Evolutionary conservation across 108 stramenopile species (phyloP), one percentile per base, ranked within the genome.

Genomic region (Skeletonema potamos): DNA sequence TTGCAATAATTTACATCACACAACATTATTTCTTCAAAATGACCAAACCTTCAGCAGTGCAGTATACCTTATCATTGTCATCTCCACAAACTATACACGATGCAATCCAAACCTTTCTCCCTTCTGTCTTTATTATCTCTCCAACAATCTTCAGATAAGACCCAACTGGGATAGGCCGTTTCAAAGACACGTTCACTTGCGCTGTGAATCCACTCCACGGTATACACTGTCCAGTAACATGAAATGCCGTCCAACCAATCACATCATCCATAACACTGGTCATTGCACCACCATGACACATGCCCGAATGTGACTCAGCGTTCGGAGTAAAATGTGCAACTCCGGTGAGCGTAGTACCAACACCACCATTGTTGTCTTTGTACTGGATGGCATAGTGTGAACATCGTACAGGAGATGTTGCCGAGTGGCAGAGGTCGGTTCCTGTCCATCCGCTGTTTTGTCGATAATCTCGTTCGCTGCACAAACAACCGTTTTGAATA

Each of bases 191-290:
- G 68, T 95, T 95, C 29, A 95, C 78, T 72, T 95, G 94, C 9
- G 88, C 94, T 10, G 94, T 95, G 55, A 73, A 89, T 20, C 94
- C 94, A 58, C 86, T 82, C 94, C 94, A 95, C 9, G 92, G 86
- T 7, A 46, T 18, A 61, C 87, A 90, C 41, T 44, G 32, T 20
- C 89, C 92, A n/a, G 83, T 87, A 1, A 64, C 83, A 57, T 82
- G 64, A 77, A 95, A 95, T 1, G 85, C 89, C n/a, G 79, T 70
- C 89, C 89, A 91, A 26, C 94, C 94, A 67, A 91, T 79, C 33
- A 88, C 78, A 84, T 95, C 94, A 66, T 95, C 94, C 86, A 95
- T 84, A 10, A 87, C 72, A 36, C 78, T 64, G 7, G 84, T 87
- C 89, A 93, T 91, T 59, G 79, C 76, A 9, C 94, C 94, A 20